phyloP scores from a whole-genome alignment of 768 basidiomycete genomes.

The Pleurotus ostreatus region DNA sequence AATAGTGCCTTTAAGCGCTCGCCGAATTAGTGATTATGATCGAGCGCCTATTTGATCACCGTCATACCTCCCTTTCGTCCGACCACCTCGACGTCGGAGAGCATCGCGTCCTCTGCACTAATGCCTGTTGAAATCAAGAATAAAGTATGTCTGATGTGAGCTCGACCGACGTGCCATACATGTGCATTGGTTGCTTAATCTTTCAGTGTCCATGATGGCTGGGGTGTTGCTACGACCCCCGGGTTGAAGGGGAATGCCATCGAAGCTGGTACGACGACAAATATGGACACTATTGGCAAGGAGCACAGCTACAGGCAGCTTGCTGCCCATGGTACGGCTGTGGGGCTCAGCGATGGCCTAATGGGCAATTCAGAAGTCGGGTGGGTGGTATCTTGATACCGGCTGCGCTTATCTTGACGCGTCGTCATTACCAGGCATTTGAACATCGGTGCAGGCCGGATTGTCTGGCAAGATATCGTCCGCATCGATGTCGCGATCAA shows the following conservation, averaged over 20 bases:
- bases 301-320: slow-evolving; percentile 70
- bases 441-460: slow-evolving; percentile 91
- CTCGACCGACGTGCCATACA: slow-evolving; percentile 7
- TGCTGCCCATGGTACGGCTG: slow-evolving; percentile 85
- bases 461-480: slow-evolving; percentile 98
- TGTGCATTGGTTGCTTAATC: neutral
- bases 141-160: slow-evolving; percentile 90
- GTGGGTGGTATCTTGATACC: slow-evolving; percentile 38
- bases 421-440: slow-evolving; percentile 58
- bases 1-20: no score
- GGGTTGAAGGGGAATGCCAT: slow-evolving; percentile 88
- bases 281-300: slow-evolving; percentile 86
- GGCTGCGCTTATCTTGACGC: neutral
- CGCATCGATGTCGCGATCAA: slow-evolving; percentile 90
- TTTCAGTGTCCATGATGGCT: slow-evolving; percentile 89
- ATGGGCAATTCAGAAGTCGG: slow-evolving; percentile 99
- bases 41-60: slow-evolving; percentile 1
- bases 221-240: slow-evolving; percentile 71
- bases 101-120: neutral
- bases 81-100: neutral
- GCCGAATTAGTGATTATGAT: no score
- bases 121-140: slow-evolving; percentile 53
- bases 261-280: slow-evolving; percentile 74
- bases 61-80: slow-evolving; percentile 6
- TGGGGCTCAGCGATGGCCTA: slow-evolving; percentile 87